Base-by-base conservation (phyloP, 225 moss, liverwort and hornwort species). In the Antitrichia curtipendula region DNA sequence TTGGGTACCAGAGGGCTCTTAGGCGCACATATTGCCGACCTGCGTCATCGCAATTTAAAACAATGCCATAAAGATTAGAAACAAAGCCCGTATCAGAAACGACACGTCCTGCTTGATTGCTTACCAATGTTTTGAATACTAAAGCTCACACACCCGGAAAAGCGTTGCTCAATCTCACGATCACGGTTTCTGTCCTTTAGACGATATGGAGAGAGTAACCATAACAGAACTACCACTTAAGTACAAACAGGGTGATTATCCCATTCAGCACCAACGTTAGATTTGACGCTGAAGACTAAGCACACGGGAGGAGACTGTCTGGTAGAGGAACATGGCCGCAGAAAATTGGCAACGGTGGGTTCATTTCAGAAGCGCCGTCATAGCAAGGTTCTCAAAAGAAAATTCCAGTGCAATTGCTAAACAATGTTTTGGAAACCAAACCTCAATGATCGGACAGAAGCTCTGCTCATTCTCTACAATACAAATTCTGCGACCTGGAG, bases 11-110 rank as follows among this genome's bases (percentile, higher is more conserved):
- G 72, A 28, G 95, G 96, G 10, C 50, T 93, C 82, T 94, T 91
- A 15, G 95, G 95, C 45, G 93, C 89, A 88, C 97, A 97, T 54
- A 72, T 61, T 84, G 88, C 90, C 53, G 96, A 95, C 87, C 98
- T 95, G 92, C 24, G 68, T 76, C 85, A 81, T 54, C 50, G 69
- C 75, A 58, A 22, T 65, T 75, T 25, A 72, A 77, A 56, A n/a
- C 56, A n/a, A 71, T 50, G 11, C 28, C 38, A 56, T 34, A 20
- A 69, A 69, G 16, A 28, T 47, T 34, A 50, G 27, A 52, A 27
- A 43, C 43, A 57, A 83, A 66, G 21, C 36, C 45, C 34, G 25
- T 25, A 38, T 71, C 74, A 83, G 36, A 83, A 47, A 63, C 61
- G 49, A 36, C 61, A 38, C 18, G 38, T 53, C 66, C 82, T 65